These are phyloP conservation scores for Cornus florida DNA, from an alignment of 148 eudicot genomes.

Conservation along the genomic window DNA sequence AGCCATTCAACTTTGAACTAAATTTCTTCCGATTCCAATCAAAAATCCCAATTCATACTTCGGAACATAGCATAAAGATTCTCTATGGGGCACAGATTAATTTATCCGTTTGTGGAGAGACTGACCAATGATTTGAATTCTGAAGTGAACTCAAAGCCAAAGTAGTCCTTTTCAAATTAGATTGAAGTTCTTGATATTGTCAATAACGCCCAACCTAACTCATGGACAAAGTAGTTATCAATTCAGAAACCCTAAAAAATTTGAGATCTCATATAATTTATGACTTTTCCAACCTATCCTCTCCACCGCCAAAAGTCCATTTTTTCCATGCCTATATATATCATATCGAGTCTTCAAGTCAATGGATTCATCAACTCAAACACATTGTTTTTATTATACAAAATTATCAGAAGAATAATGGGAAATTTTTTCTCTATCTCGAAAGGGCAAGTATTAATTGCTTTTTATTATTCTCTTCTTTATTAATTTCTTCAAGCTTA, in stretches of 20 bases:
- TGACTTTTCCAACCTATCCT: slow-evolving; percentile 14
- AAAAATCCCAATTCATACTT: too few species aligned
- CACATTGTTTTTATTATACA: too few species aligned
- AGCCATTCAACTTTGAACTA: too few species aligned
- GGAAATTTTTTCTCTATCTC: not conserved
- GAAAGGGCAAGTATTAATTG: not conserved
- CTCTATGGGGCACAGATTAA: too few species aligned
- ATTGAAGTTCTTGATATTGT: slow-evolving; percentile 6
- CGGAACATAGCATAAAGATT: too few species aligned
- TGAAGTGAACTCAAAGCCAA: too few species aligned
- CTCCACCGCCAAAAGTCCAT: slow-evolving; percentile 3
- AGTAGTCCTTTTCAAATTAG: slow-evolving; percentile 8
- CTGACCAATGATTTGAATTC: too few species aligned
- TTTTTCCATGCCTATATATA: slow-evolving; percentile 7
- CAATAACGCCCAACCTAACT: slow-evolving; percentile 12
- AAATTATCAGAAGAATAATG: not conserved
- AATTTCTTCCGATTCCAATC: too few species aligned
- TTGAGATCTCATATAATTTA: not conserved
- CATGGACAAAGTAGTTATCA: slow-evolving; percentile 11
- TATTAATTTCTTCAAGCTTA: not conserved
- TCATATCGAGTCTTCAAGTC: not conserved
- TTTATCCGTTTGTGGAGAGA: too few species aligned
- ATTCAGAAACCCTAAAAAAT: slow-evolving; percentile 1
- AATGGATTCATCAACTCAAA: not conserved
- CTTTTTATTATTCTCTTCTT: not conserved